Evolutionary conservation across 345 rosid genomes (phyloP).

Genomic region (Theobroma cacao): DNA sequence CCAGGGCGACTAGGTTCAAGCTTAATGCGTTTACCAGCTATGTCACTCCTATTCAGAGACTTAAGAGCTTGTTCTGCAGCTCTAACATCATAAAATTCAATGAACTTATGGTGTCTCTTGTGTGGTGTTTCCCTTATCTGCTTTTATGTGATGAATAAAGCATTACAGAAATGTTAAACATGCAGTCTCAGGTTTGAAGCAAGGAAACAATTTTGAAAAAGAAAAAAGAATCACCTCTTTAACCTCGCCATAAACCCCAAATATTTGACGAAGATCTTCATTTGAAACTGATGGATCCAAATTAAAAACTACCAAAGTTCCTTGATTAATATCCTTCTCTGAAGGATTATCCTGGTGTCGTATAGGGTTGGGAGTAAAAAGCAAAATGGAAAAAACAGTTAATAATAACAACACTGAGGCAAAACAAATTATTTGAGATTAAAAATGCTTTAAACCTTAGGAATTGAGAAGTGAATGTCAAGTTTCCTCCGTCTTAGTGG

Average conservation of each 20-base stretch:
- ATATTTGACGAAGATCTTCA: constrained; percentile 65
- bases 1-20: constrained; percentile 90
- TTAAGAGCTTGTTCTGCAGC: constrained; percentile 78
- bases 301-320: constrained; percentile 76
- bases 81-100: constrained; percentile 81
- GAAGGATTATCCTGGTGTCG: constrained; percentile 65
- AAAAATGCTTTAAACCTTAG: constrained; percentile 46
- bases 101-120: constrained; percentile 81
- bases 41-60: constrained; percentile 65
- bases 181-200: not conserved
- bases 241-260: constrained; percentile 72
- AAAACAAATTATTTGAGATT: not conserved
- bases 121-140: constrained; percentile 88
- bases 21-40: constrained; percentile 83
- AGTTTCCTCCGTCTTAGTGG: constrained; percentile 68
- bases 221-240: constrained; percentile 54
- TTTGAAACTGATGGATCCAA: constrained; percentile 77
- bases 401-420: not conserved
- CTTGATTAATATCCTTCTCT: constrained; percentile 79
- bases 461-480: constrained; percentile 84
- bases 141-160: constrained; percentile 26
- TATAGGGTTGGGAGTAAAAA: not conserved
- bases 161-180: constrained; percentile 27
- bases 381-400: not conserved
- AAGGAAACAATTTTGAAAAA: not conserved